These are phyloP conservation scores for Ganoderma resinaceum DNA, from an alignment of 1,284 basidiomycete genomes.

Conservation along the genomic window DNA sequence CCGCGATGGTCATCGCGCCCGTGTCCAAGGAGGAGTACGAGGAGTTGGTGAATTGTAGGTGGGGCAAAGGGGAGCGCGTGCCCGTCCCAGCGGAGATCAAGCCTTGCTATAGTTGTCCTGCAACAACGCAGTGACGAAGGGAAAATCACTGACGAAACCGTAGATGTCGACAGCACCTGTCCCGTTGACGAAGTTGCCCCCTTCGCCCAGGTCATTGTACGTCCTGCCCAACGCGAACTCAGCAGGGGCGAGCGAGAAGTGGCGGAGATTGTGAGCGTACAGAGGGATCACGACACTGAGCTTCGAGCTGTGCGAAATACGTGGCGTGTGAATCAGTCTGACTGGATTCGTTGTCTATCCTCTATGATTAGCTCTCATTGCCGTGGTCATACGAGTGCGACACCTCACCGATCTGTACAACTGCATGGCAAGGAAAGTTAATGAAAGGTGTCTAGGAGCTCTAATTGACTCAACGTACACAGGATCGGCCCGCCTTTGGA, in stretches of 20 bases:
- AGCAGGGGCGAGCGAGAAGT: not conserved
- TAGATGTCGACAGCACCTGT: conserved; percentile 64
- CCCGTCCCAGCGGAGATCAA: conserved; percentile 50
- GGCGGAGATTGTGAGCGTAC: conserved; percentile 20
- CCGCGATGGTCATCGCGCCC: conserved; percentile 48
- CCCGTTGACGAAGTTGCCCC: conserved; percentile 73
- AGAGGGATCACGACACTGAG: conserved; percentile 73
- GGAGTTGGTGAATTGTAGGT: conserved; percentile 19
- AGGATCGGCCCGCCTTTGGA: conserved; percentile 77
- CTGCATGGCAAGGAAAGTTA: conserved; percentile 40
- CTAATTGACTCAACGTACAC: too few species aligned
- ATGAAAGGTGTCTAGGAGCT: too few species aligned
- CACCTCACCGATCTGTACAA: conserved; percentile 68
- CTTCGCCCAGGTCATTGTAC: conserved; percentile 72
- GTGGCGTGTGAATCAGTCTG: conserved; percentile 58
- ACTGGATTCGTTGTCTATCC: conserved; percentile 78
- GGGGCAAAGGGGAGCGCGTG: conserved; percentile 42
- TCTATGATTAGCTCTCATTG: not conserved
- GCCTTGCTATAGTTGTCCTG: conserved; percentile 74
- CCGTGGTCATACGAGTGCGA: too few species aligned
- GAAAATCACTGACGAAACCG: conserved; percentile 45
- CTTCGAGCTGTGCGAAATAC: conserved; percentile 72
- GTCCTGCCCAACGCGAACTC: conserved; percentile 42
- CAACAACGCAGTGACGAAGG: too few species aligned
- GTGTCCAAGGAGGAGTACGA: conserved; percentile 13